Evolutionary conservation across 2,329 filamentous ascomycete species (phyloP).

Genomic region (Xylaria sp.): DNA sequence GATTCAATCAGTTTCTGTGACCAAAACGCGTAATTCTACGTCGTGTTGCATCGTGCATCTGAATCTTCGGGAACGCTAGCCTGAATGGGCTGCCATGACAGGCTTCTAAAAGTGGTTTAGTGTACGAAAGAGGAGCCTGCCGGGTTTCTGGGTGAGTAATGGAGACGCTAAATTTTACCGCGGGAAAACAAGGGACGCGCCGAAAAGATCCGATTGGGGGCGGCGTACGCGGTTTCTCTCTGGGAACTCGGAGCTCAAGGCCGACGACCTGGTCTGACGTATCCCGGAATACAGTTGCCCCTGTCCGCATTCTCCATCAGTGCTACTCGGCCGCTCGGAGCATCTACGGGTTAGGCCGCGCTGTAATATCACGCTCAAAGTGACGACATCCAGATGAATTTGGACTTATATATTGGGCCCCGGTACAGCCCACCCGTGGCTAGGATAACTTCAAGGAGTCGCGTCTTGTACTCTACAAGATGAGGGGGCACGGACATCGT

Average conservation of each 20-base stretch:
- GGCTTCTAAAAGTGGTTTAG: too few species aligned
- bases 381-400: not conserved
- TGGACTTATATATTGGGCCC: not conserved
- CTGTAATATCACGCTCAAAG: not conserved
- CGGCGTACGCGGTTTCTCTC: not conserved
- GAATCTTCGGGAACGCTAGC: too few species aligned
- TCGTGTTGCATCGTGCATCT: too few species aligned
- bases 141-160: not conserved
- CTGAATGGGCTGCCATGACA: too few species aligned
- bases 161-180: not conserved
- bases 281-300: not conserved
- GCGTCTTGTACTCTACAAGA: not conserved
- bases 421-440: not conserved
- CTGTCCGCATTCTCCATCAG: not conserved
- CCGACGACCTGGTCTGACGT: not conserved
- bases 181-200: not conserved
- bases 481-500: not conserved
- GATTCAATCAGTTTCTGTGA: too few species aligned
- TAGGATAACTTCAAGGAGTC: not conserved
- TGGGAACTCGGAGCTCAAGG: not conserved
- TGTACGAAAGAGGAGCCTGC: too few species aligned
- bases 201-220: not conserved
- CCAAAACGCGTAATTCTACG: too few species aligned
- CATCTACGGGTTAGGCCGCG: not conserved
- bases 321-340: not conserved